Evolutionary conservation across 2,329 filamentous ascomycete species (phyloP), one percentile per base, ranked within the genome.

Genomic region (Ophiostoma tasmaniense): DNA sequence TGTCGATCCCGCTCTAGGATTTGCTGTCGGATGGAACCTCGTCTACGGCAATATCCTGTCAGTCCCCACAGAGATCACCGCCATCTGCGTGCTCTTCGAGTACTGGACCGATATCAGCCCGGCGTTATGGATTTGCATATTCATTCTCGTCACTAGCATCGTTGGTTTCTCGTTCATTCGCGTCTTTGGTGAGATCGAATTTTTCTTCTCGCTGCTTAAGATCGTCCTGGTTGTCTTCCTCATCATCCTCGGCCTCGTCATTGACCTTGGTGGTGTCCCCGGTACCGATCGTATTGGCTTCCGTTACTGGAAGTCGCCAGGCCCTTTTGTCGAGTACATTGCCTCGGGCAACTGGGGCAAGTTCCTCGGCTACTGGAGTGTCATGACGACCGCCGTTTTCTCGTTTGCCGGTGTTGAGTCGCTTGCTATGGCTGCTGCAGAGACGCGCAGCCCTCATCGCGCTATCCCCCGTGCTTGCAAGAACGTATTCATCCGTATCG

Each of bases 401-500:
- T 84, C 85, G 39, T 89, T 88, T 76, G 85, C 84, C 6, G 71
- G 71, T 61, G 85, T 87, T 20, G 89, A 91, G 75, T 81, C 90
- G 59, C 68, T 73, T 14, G 72, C 71, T 69, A 71, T 73, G 70
- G 71, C 71, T 5, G 72, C 90, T 4, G 90, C 90, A 71, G 91
- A 94, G 79, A 89, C 89, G 8, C 84, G 85, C 65, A 87, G 92
- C 75, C 91, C 90, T 6, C 84, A 85, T 73, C 89, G 88, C 78
- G 88, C 85, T 20, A 89, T 94, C 66, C 91, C 91, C 0, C 80
- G 82, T 14, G 90, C 90, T 30, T 91, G 93, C 74, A 85, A 86
- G 67, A 89, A 87, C 79, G 91, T 90, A 0, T 93, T 91, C 77
- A 91, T 87, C 83, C 86, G 89, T 69, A 91, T 93, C 72, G 83